These are phyloP conservation scores for Trametes punicea DNA, from an alignment of 768 basidiomycete genomes.

Conservation along the genomic window DNA sequence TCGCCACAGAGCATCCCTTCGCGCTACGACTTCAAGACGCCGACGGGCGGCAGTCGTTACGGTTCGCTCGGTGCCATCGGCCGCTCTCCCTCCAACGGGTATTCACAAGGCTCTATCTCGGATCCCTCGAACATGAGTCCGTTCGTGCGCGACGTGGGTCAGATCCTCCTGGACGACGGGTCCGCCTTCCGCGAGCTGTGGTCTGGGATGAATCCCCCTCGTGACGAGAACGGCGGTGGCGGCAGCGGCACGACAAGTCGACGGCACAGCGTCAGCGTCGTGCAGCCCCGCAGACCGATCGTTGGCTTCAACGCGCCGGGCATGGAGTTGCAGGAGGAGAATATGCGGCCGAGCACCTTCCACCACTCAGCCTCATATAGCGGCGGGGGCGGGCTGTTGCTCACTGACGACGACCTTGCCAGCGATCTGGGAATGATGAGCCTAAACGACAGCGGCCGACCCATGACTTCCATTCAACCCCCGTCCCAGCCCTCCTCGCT, in stretches of 20 bases:
- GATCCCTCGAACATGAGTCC: constrained; percentile 81
- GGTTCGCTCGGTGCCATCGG: constrained; percentile 56
- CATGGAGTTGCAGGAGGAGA: constrained; percentile 42
- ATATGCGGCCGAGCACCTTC: constrained; percentile 27
- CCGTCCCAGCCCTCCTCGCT: constrained; percentile 72
- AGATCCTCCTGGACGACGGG: constrained; percentile 73
- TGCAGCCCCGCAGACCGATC: constrained; percentile 66
- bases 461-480: constrained; percentile 43
- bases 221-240: constrained; percentile 58
- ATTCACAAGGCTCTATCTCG: constrained; percentile 40
- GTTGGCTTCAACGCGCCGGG: constrained; percentile 68
- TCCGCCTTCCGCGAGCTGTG: constrained; percentile 72
- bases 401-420: constrained; percentile 80
- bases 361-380: constrained; percentile 35
- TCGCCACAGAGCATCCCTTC: constrained; percentile 52
- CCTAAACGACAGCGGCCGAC: constrained; percentile 34
- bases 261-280: constrained; percentile 79
- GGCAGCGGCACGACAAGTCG: constrained; percentile 82
- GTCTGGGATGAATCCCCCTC: constrained; percentile 63
- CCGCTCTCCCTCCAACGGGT: constrained; percentile 53
- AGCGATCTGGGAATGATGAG: constrained; percentile 63
- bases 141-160: constrained; percentile 79
- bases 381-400: constrained; percentile 57
- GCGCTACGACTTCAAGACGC: constrained; percentile 61
- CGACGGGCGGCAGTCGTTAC: constrained; percentile 60